Percentiles rank a stretch among this genome's conserved stretches.
phyloP scores from a whole-genome alignment of 129 eudicot genomes.

The Ambrosia trifida region DNA sequence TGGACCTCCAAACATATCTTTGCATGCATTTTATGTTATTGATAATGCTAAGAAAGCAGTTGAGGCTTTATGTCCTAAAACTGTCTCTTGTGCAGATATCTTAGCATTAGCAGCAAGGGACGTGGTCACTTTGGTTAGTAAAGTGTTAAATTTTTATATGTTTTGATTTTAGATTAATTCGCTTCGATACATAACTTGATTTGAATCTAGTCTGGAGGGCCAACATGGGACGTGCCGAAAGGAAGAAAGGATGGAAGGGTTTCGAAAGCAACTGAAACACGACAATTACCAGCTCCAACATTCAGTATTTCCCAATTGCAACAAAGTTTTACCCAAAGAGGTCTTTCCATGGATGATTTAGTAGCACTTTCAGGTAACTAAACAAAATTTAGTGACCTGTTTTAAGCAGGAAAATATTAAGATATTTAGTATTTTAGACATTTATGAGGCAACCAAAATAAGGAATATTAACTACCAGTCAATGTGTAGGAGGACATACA shows the following conservation, averaged over 20 bases:
- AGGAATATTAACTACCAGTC: not conserved
- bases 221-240: constrained; percentile 81
- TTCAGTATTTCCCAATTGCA: constrained; percentile 73
- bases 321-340: constrained; percentile 76
- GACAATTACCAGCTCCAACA: constrained; percentile 68
- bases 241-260: constrained; percentile 82
- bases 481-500: constrained; percentile 66
- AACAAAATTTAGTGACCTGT: too few relatives aligned
- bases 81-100: constrained; percentile 89
- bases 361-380: constrained; percentile 80
- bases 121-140: constrained; percentile 68
- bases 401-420: too few relatives aligned
- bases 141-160: not conserved
- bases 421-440: too few relatives aligned
- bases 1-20: constrained; percentile 72
- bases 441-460: not conserved
- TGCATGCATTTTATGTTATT: constrained; percentile 85
- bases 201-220: constrained; percentile 71
- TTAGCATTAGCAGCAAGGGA: constrained; percentile 85
- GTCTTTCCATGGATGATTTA: constrained; percentile 70
- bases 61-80: constrained; percentile 75
- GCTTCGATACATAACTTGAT: too few relatives aligned
- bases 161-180: too few relatives aligned
- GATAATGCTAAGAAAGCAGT: constrained; percentile 64
- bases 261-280: constrained; percentile 57